A percentile compares a stretch with the other conserved stretches of the same genome.
Evolutionary conservation across 768 basidiomycete genomes (phyloP).

Genomic region (Hydnomerulius pinastri): DNA sequence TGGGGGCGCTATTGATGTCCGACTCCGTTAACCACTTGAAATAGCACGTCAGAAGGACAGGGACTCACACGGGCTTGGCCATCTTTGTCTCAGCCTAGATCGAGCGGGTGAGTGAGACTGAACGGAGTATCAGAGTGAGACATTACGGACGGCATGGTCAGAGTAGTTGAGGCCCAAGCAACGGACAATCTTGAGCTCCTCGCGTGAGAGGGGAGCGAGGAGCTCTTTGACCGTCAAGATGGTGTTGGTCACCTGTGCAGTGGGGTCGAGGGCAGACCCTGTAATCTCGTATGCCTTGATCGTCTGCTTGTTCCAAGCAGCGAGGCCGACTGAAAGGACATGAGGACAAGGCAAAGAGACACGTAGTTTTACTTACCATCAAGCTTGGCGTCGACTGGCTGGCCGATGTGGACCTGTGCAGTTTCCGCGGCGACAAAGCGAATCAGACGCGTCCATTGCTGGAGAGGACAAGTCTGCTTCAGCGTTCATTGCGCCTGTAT

Average conservation of each 20-base stretch:
- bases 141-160: conserved; percentile 69
- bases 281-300: conserved; percentile 74
- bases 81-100: conserved; percentile 68
- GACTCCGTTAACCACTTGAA: not conserved
- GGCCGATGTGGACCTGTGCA: conserved; percentile 69
- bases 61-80: conserved; percentile 58
- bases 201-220: conserved; percentile 65
- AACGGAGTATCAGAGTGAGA: not conserved
- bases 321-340: conserved; percentile 55
- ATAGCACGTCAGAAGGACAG: not conserved
- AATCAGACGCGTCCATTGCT: conserved; percentile 74
- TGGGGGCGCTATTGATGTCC: conserved; percentile 50
- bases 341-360: not conserved
- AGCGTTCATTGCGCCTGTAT: not conserved
- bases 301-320: conserved; percentile 48
- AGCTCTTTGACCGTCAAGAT: conserved; percentile 72
- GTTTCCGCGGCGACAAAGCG: conserved; percentile 82
- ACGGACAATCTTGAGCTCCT: conserved; percentile 68
- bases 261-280: conserved; percentile 68
- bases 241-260: conserved; percentile 61
- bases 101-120: not conserved
- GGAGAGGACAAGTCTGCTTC: not conserved
- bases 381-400: conserved; percentile 66
- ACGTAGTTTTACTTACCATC: conserved; percentile 49
- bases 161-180: conserved; percentile 82